Base-by-base conservation (phyloP, 1,284 basidiomycete genomes). In the Pseudozyma pruni region DNA sequence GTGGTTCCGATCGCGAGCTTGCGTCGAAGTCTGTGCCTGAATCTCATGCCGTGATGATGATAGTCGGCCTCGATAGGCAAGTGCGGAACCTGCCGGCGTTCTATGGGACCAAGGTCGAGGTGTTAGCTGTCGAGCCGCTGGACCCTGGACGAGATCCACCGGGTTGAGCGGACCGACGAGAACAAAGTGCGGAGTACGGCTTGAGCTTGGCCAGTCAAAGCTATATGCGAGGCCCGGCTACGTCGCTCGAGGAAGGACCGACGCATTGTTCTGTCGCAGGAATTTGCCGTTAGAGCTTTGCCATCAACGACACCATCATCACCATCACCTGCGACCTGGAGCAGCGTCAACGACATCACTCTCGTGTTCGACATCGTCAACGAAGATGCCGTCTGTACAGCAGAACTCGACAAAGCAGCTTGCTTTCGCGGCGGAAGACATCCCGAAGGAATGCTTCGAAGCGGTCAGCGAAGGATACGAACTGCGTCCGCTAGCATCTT, bases 401-500 rank as follows among this genome's bases (percentile, higher is more conserved):
- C 31, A 46, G 10, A 46, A 11, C 22, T 40, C 51, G 3, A 20
- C 42, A 14, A 33, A 46, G 39, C 42, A 51, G 29, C 48, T 62
- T 5, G 60, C 60, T 2, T 62, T 56, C 22, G 29, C 53, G 6
- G 31, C 47, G 13, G 32, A 46, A 13, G 60, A 55, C 37, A 62
- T 62, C 31, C 53, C 53, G 3, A 17, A 46, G 16, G 60, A 62
- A 38, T 55, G 60, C 53, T 48, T 62, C 35, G 13, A 35, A 6
- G 2, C 47, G 5, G 32, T 62, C 19, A 19, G 38, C 32, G 44
- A 56, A 35, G 60, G 32, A 3, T 62, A 38, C 43, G 38, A 44
- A 91, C 88, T 96, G 31, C 92, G 95, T 22, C 95, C 95, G 0
- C 86, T 98, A 11, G 88, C 93, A 0, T 89, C 89, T 8, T 89